These are phyloP conservation scores for Hypholoma fasciculare DNA, from an alignment of 768 basidiomycete species.

Conservation along the genomic window DNA sequence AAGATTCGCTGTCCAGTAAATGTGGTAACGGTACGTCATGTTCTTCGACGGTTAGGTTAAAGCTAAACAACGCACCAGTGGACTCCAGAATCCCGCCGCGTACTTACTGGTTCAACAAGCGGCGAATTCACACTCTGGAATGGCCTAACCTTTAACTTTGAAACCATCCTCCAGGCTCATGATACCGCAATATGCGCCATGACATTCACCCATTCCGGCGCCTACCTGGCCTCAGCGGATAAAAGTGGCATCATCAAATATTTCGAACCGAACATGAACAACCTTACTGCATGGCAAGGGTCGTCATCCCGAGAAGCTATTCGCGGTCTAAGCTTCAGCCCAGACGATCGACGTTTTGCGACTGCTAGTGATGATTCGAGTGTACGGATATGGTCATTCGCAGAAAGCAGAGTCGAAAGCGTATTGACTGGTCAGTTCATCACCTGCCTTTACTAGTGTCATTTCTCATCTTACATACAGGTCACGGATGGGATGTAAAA, in stretches of 20 bases:
- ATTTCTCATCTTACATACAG: conserved; percentile 33
- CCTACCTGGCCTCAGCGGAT: conserved; percentile 91
- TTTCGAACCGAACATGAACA: conserved; percentile 99
- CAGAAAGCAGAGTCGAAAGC: conserved; percentile 87
- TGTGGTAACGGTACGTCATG: conserved; percentile 82
- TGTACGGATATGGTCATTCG: conserved; percentile 94
- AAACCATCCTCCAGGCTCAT: conserved; percentile 98
- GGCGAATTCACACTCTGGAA: conserved; percentile 99
- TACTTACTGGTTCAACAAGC: conserved; percentile 93
- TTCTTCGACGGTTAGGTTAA: background rate
- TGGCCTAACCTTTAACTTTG: conserved; percentile 98
- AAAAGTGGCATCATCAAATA: conserved; percentile 96
- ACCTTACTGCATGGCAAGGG: conserved; percentile 90
- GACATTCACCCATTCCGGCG: conserved; percentile 89
- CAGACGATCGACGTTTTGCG: conserved; percentile 89
- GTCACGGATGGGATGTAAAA: conserved; percentile 99
- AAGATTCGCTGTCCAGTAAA: conserved; percentile 98
- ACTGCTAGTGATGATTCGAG: conserved; percentile 96
- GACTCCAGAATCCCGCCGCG: conserved; percentile 94
- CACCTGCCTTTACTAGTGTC: background rate
- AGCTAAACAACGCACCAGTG: conserved; percentile 54
- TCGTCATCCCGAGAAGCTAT: conserved; percentile 88
- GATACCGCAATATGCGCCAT: conserved; percentile 92
- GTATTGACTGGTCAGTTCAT: conserved; percentile 68
- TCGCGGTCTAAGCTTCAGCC: conserved; percentile 88